Conservation (phyloP, 148 eudicot species). For the Silene latifolia region DNA sequence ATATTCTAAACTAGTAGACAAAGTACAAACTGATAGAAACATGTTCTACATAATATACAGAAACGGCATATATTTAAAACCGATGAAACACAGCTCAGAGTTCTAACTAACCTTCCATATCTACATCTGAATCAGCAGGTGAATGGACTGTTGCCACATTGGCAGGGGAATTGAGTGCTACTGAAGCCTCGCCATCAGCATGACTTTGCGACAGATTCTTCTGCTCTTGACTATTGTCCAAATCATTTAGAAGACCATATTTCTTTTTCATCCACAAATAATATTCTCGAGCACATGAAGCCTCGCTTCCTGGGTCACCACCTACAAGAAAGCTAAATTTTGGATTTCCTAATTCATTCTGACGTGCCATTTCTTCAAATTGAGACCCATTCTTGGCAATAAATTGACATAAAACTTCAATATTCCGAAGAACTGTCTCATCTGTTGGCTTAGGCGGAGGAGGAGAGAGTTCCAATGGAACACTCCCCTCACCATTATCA, state of each 20-base stretch:
- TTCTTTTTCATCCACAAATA: conserved; percentile 63
- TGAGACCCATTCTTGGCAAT: conserved; percentile 58
- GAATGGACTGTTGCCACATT: conserved; percentile 39
- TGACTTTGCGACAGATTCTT: conserved; percentile 21
- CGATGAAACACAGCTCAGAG: conserved; percentile 10
- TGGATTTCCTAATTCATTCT: conserved; percentile 53
- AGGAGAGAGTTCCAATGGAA: conserved; percentile 34
- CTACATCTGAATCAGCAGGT: conserved; percentile 82
- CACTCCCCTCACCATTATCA: conserved; percentile 19
- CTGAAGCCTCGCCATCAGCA: conserved; percentile 24
- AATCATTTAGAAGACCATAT: conserved; percentile 26
- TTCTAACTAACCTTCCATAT: conserved; percentile 80
- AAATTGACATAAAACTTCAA: conserved; percentile 49
- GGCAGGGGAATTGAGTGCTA: conserved; percentile 18
- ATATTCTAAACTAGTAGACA: neutral
- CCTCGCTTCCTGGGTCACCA: conserved; percentile 68
- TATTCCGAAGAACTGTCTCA: conserved; percentile 43
- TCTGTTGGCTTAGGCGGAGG: conserved; percentile 52
- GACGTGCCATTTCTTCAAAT: conserved; percentile 50
- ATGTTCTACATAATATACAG: neutral
- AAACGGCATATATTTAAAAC: neutral
- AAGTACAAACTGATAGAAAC: neutral
- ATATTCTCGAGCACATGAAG: conserved; percentile 49
- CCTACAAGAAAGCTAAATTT: conserved; percentile 60
- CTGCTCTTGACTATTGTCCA: conserved; percentile 23